Evolutionary conservation across 2,329 filamentous ascomycete genomes (phyloP).

Genomic region (Hymenoscyphus occultus): DNA sequence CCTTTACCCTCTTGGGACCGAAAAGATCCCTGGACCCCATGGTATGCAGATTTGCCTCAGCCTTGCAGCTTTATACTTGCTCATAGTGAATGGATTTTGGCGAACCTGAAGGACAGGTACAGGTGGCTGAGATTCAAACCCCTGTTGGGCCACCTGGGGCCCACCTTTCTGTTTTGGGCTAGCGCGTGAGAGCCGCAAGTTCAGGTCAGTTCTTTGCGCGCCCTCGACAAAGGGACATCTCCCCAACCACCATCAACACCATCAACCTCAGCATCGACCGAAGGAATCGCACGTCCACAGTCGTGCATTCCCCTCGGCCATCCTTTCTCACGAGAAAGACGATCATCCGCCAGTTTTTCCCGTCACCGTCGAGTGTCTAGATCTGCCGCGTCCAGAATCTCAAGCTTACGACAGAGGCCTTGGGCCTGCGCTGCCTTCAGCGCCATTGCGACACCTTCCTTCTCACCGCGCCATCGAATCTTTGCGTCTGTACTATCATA

Average conservation of each 20-base stretch:
- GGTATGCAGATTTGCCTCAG: too few relatives aligned
- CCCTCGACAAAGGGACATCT: slow-evolving; percentile 9
- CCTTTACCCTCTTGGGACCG: too few relatives aligned
- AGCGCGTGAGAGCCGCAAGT: slow-evolving; percentile 9
- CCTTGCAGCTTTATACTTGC: too few relatives aligned
- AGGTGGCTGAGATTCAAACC: too few relatives aligned
- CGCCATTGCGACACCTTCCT: slow-evolving; percentile 31
- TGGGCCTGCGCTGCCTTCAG: slow-evolving; percentile 35
- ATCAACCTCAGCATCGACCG: slow-evolving; percentile 20
- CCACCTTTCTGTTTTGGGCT: slow-evolving; percentile 2
- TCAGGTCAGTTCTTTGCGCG: slow-evolving; percentile 12
- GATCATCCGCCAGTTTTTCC: slow-evolving; percentile 28
- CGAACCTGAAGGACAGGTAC: too few relatives aligned
- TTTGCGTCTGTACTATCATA: slow-evolving; percentile 19
- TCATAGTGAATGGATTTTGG: too few relatives aligned
- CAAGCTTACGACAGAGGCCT: slow-evolving; percentile 30
- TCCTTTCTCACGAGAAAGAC: slow-evolving; percentile 36
- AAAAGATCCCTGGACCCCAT: too few relatives aligned
- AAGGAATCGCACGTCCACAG: slow-evolving; percentile 35
- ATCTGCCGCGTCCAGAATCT: slow-evolving; percentile 26
- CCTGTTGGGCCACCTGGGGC: not conserved
- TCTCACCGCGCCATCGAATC: slow-evolving; percentile 28
- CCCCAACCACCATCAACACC: slow-evolving; percentile 12
- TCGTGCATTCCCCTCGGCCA: slow-evolving; percentile 36
- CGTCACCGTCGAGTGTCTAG: slow-evolving; percentile 24